Conservation (phyloP, 306 rosid genomes). For the Albizia julibrissin region DNA sequence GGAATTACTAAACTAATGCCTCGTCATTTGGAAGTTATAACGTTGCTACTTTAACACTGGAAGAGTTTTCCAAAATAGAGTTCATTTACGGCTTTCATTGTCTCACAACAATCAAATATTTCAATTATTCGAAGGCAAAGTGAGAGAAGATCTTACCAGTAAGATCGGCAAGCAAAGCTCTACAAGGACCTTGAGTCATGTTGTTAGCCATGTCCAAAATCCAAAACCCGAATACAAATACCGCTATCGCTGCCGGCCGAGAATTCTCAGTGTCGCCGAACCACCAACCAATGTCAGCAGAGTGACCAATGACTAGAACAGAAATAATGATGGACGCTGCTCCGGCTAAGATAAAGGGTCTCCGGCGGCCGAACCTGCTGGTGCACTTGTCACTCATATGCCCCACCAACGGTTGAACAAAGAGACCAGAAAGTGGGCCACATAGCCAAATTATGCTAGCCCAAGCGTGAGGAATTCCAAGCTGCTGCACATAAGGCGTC, state of each 20-base stretch:
- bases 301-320: constrained; percentile 65
- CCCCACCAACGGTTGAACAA: constrained; percentile 89
- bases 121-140: constrained; percentile 8
- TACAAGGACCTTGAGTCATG: constrained; percentile 85
- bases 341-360: constrained; percentile 78
- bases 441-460: constrained; percentile 94
- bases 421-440: constrained; percentile 82
- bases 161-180: constrained; percentile 90
- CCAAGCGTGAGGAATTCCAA: constrained; percentile 94
- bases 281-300: constrained; percentile 86
- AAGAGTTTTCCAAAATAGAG: neutral
- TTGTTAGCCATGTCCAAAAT: constrained; percentile 83
- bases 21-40: neutral
- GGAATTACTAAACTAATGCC: neutral
- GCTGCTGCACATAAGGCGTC: constrained; percentile 91
- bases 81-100: constrained; percentile 14
- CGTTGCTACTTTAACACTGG: neutral
- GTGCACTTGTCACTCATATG: constrained; percentile 67
- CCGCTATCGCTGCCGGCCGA: constrained; percentile 65
- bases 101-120: neutral
- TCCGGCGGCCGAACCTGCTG: constrained; percentile 86
- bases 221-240: constrained; percentile 80
- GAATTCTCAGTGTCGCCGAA: constrained; percentile 56
- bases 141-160: constrained; percentile 51
- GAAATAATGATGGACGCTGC: constrained; percentile 56